A percentile compares a stretch with the other conserved stretches of the same genome.
phyloP scores from a whole-genome alignment of 495 filamentous ascomycete species.

The Staphylotrichum tortipilum region DNA sequence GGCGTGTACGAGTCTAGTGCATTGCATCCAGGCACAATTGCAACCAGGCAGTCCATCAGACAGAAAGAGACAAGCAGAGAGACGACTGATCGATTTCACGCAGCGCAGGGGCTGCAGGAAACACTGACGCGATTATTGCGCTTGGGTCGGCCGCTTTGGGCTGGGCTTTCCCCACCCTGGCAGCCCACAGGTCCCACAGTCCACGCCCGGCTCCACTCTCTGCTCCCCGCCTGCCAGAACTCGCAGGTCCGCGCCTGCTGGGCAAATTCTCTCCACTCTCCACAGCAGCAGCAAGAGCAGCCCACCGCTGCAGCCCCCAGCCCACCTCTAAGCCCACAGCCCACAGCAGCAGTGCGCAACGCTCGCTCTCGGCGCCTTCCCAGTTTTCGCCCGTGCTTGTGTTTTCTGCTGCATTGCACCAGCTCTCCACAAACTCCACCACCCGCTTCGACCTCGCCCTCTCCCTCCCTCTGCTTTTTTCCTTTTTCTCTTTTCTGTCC shows the following conservation, averaged over 20 bases:
- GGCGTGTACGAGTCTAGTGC: too few species aligned
- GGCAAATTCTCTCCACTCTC: slow-evolving; percentile 24
- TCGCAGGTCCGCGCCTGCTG: too few species aligned
- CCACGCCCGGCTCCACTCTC: too few species aligned
- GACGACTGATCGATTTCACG: too few species aligned
- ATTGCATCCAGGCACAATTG: neutral
- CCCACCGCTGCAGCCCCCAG: too few species aligned
- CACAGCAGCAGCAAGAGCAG: too few species aligned
- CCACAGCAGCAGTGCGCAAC: too few species aligned
- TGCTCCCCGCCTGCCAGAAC: too few species aligned
- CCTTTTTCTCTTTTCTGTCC: slow-evolving; percentile 14
- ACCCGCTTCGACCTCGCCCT: slow-evolving; percentile 10
- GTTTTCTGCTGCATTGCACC: slow-evolving; percentile 6
- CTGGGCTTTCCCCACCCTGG: slow-evolving; percentile 22
- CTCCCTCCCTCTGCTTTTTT: slow-evolving; percentile 15
- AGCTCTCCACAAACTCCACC: slow-evolving; percentile 17
- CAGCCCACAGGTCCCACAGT: too few species aligned
- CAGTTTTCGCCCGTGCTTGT: slow-evolving; percentile 12
- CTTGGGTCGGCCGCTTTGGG: slow-evolving; percentile 16
- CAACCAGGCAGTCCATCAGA: too few species aligned
- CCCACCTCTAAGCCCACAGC: too few species aligned
- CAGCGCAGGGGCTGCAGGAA: slow-evolving; percentile 2
- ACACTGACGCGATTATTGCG: slow-evolving; percentile 14
- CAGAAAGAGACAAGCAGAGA: too few species aligned
- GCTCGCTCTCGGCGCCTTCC: slow-evolving; percentile 11